Base-by-base conservation (phyloP, 495 filamentous ascomycete species). In the Xylaria bambusicola region DNA sequence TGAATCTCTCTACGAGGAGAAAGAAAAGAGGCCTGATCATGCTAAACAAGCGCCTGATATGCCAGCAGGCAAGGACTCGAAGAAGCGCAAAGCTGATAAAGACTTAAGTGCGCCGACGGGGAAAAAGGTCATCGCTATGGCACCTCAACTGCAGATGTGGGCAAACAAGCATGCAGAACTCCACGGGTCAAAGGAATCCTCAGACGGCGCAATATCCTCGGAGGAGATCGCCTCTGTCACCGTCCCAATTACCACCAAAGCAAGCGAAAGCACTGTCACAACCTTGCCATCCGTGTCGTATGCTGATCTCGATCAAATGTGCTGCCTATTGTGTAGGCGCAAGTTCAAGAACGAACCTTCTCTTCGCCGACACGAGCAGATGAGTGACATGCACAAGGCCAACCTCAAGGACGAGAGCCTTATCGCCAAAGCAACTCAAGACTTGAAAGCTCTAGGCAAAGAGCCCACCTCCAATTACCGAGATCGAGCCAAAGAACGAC, bases 161-260 rank as follows among this genome's bases (percentile, higher is more conserved):
- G 85, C 87, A 51, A 88, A 93, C 65, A 89, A 90, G 24, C 89
- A 91, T 65, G 90, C 88, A 0, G 91, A 97, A 68, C 76, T 97
- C 38, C 91, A 93, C 62, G 88, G 89, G 1, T 75, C 67, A 6
- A 70, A 71, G 62, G 54, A 69, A 65, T 49, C 59, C 60, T 15
- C 48, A 21, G 10, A 33, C 40, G 15, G 60, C 55, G 9, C 54
- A 20, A 49, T 47, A 1, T 36, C 64, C 23, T 38, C 44, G 7
- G 63, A 66, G 9, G 62, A 66, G 15, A 61, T 63, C 5, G 27
- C 60, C 3, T 59, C 70, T 15, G 29, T 60, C 15, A 64, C 61
- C 7, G 62, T 62, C 40, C 45, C 62, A 15, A 71, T 71, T 51
- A 60, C 65, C 17, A 62, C 59, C 15, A 62, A 58, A 5, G 20